phyloP scores from a whole-genome alignment of 2,329 filamentous ascomycete species.

The Verticillium isaacii region DNA sequence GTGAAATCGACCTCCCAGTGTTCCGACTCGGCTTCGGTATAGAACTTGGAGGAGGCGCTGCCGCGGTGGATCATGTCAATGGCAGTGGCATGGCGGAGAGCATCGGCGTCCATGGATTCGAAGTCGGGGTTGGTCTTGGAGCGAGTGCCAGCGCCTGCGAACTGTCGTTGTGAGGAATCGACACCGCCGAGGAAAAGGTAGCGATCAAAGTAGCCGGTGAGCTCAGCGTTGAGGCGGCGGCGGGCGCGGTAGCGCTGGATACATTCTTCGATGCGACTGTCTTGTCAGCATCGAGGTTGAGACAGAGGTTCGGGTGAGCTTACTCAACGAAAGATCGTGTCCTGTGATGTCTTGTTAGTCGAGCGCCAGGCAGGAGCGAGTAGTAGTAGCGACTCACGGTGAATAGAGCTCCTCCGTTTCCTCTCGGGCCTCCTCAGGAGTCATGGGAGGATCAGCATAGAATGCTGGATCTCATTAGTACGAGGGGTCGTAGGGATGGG shows the following conservation, averaged over 20 bases:
- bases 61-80: constrained; percentile 51
- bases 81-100: constrained; percentile 61
- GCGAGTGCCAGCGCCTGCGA: constrained; percentile 49
- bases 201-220: constrained; percentile 64
- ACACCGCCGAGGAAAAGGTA: constrained; percentile 84
- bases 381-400: constrained; percentile 36
- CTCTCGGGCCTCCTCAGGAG: constrained; percentile 59
- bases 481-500: not conserved
- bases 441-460: constrained; percentile 75
- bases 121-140: constrained; percentile 41
- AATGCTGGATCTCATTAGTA: constrained; percentile 46
- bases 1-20: constrained; percentile 78
- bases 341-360: constrained; percentile 23
- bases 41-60: constrained; percentile 43
- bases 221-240: constrained; percentile 65
- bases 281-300: constrained; percentile 1
- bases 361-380: not conserved
- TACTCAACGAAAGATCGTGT: constrained; percentile 54
- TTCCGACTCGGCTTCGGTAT: constrained; percentile 41
- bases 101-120: constrained; percentile 51
- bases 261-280: constrained; percentile 75
- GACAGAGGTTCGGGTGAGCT: not conserved
- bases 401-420: constrained; percentile 65
- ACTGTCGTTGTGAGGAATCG: constrained; percentile 50
- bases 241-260: constrained; percentile 76